A percentile compares a stretch with the other conserved stretches of the same genome.
Conservation (phyloP, 192 early-diverging fungal species). For the Geranomyces michiganensis region DNA sequence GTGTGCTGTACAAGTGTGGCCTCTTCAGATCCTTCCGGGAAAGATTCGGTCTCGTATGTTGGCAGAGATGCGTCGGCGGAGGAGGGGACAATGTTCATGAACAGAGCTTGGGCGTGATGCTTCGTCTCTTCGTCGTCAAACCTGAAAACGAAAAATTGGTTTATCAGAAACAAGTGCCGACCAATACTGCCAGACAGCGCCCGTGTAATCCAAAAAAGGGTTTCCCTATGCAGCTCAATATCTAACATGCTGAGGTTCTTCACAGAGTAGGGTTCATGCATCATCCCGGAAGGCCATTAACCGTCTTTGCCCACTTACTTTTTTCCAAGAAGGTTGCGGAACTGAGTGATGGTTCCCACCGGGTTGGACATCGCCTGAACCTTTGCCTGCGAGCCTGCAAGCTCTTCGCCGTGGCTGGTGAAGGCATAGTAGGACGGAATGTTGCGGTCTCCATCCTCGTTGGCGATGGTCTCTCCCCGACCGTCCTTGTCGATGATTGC, state of each 20-base stretch:
- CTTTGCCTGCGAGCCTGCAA: constrained; percentile 74
- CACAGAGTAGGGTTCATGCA: no score
- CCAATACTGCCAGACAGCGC: background rate
- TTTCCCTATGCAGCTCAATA: no score
- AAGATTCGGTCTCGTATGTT: constrained; percentile 50
- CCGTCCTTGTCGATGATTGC: constrained; percentile 81
- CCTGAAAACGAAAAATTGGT: constrained; percentile 24
- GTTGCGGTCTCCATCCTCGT: constrained; percentile 97
- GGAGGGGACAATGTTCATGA: constrained; percentile 44
- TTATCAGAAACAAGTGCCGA: background rate
- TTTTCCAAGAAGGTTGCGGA: constrained; percentile 83
- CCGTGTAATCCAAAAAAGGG: no score
- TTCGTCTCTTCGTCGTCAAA: constrained; percentile 49
- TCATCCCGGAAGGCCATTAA: no score
- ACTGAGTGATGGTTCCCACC: constrained; percentile 87
- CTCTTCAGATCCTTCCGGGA: constrained; percentile 64
- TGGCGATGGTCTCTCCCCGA: constrained; percentile 87
- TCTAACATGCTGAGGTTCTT: no score
- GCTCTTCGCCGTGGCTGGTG: constrained; percentile 84
- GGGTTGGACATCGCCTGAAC: constrained; percentile 86
- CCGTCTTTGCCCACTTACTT: constrained; percentile 47
- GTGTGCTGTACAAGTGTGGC: constrained; percentile 52
- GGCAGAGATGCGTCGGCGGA: constrained; percentile 37
- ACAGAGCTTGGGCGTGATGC: constrained; percentile 29
- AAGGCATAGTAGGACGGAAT: constrained; percentile 94